phyloP scores from a whole-genome alignment of 306 rosid species.

The Gastrolobium villosum region DNA sequence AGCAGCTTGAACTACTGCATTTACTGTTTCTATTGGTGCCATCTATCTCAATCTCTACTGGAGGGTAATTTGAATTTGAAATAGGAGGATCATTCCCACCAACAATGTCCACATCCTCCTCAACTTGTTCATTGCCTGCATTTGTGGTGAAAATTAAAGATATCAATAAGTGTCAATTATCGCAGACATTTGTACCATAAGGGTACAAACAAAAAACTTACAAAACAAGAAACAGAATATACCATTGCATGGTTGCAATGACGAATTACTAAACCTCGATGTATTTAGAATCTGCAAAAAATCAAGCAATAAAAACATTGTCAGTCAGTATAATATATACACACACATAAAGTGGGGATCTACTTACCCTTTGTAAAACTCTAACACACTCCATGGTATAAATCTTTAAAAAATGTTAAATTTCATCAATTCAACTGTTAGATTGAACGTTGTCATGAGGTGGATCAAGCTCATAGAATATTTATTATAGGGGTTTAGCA shows the following conservation, averaged over 20 bases:
- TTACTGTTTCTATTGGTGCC: constrained; percentile 69
- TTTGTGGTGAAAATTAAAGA: constrained; percentile 36
- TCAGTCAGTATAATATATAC: constrained; percentile 18
- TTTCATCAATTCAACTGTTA: constrained; percentile 23
- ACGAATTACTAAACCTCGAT: constrained; percentile 84
- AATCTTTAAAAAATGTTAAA: neutral
- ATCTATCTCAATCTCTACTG: constrained; percentile 85
- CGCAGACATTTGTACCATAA: constrained; percentile 1
- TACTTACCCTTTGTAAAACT: neutral
- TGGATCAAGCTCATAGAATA: neutral
- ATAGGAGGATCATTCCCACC: constrained; percentile 91
- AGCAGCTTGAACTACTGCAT: constrained; percentile 79
- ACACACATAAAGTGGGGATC: neutral
- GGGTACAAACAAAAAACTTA: neutral
- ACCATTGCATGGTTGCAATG: constrained; percentile 83
- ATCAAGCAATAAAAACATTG: constrained; percentile 36
- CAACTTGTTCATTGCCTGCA: constrained; percentile 76
- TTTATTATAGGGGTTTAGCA: neutral
- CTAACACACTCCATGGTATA: constrained; percentile 12
- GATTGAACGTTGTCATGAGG: neutral
- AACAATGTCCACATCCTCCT: constrained; percentile 92
- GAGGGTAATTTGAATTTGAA: constrained; percentile 80
- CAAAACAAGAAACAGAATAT: neutral
- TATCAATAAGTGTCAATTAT: neutral
- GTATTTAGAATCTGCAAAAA: constrained; percentile 71